Evolutionary conservation across 306 rosid species (phyloP).

Genomic region (Rosa multiflora): DNA sequence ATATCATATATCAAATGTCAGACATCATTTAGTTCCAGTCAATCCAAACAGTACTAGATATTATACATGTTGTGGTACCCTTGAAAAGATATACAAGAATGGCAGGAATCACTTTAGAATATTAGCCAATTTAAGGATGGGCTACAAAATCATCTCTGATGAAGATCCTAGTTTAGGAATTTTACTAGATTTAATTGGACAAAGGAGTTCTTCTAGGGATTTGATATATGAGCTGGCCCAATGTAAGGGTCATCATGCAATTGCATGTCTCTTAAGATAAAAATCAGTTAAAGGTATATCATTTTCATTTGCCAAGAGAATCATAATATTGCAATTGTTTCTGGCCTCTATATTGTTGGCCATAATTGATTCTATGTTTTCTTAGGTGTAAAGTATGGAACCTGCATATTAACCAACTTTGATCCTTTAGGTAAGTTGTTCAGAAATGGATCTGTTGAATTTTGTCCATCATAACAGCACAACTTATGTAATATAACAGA

Average conservation of each 20-base stretch:
- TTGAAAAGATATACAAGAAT: neutral
- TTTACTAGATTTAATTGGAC: no score
- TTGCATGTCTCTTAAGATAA: neutral
- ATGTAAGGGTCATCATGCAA: neutral
- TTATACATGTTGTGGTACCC: neutral
- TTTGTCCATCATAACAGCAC: no score
- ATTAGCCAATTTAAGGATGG: neutral
- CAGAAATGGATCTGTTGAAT: no score
- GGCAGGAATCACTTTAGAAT: neutral
- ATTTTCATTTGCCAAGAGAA: neutral
- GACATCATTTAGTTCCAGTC: no score
- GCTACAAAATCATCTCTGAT: neutral
- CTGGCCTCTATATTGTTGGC: neutral
- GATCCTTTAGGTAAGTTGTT: no score
- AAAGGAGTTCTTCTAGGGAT: neutral
- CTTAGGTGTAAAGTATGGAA: no score
- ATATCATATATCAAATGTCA: neutral
- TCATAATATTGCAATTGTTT: neutral
- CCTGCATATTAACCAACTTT: no score
- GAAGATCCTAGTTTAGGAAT: neutral
- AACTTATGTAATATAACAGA: no score
- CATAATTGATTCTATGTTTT: neutral
- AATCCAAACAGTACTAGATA: no score
- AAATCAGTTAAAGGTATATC: neutral
- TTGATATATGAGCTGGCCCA: neutral